Evolutionary conservation across 768 basidiomycete genomes (phyloP), one percentile per base, ranked within the genome.

Genomic region (Lentinula raphanica): DNA sequence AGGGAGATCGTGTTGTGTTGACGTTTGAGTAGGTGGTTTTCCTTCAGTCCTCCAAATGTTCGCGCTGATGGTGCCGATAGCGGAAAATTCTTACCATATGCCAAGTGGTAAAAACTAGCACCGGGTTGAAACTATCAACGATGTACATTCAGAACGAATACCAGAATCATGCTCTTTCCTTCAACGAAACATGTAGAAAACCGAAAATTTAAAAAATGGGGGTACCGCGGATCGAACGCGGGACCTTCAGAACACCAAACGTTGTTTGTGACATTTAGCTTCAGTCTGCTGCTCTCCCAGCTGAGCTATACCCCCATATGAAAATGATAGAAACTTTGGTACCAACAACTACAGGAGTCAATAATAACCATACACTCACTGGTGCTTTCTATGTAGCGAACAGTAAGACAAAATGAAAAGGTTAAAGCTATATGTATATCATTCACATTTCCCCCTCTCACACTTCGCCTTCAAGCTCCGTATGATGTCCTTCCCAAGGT

Each of bases 31-130:
- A 64, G 63, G 89, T 76, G 27, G 21, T 27, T 25, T 49, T 8
- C 53, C 25, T 21, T 49, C 9, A 51, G 38, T 35, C 45, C 40
- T 8, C 32, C 25, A n/a, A 21, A n/a, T 53, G 42, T 35, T 28
- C 49, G 27, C 49, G 59, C 12, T 45, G 7, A 36, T 54, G 17
- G 54, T 31, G 9, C 55, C 29, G 57, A 38, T 38, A 90, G 88
- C 69, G 88, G 88, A 60, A 90, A 90, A 67, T 90, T 88, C 73
- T 73, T 90, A 63, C 83, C 87, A 5, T 90, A 90, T 66, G 76
- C 82, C 19, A 83, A 76, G 65, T 90, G 87, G 88, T 89, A 72
- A 66, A 68, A 46, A 38, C 6, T 40, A 17, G 39, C n/a, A n/a
- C n/a, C n/a, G n/a, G 13, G 38, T 39, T 39, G 11, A n/a, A 12